Evolutionary conservation across 2,329 filamentous ascomycete species (phyloP), one percentile per base, ranked within the genome.

Genomic region (Fusarium liriodendri): DNA sequence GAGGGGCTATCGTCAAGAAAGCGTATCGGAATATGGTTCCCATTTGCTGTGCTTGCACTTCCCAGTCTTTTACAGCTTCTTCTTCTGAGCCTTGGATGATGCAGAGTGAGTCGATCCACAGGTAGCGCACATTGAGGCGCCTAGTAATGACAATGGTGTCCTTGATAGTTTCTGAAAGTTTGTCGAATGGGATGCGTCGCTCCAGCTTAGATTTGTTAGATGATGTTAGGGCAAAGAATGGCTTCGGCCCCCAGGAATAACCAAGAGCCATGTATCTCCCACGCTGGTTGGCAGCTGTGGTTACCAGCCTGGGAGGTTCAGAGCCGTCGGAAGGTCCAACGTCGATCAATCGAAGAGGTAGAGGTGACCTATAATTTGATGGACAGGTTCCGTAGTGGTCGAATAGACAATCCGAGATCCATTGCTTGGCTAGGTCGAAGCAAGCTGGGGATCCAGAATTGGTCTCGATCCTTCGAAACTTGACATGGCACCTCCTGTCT

Each of bases 61-160:
- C 59, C 37, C 57, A 47, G 40, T 63, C 59, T 32, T 37, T 33
- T 7, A 35, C 22, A 0, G 59, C 64, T n/a, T 27, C 27, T 22
- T 33, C 42, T 10, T 47, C 57, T 22, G 25, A 27, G 7, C 64
- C 64, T 14, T 66, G 64, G 6, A 66, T 54, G 27, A 66, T 66
- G 45, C 64, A 66, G 6, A 62, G 45, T 16, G 64, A 62, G 35
- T 66, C 64, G 25, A 66, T 50, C 64, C 64, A 66, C 3, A 62
- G 11, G 27, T 66, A 66, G 2, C 45, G 40, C 5, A 66, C 47
- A 2, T 37, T 45, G 14, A 66, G 55, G 8, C 32, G 4, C 18
- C 45, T 42, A 2, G 57, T 55, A 16, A 66, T 27, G 7, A 40
- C 22, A 22, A 62, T 55, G 4, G 45, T 29, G 27, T 62, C 57